Percentiles rank a stretch among this genome's conserved stretches.
Evolutionary conservation across 768 basidiomycete genomes (phyloP).

Genomic region (Chalciporus chontae): DNA sequence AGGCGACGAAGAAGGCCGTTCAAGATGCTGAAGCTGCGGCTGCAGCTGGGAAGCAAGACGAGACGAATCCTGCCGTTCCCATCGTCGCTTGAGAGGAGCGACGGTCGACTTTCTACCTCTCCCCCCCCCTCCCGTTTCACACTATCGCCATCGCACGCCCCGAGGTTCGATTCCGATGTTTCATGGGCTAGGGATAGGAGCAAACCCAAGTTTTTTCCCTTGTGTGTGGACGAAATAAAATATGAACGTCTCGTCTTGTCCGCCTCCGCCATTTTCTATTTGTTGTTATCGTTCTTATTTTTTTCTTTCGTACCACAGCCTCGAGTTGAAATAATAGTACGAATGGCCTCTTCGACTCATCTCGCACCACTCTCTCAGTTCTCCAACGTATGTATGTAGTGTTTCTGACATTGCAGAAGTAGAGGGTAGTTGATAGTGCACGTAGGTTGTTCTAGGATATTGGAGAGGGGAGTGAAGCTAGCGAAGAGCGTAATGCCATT

Average conservation of each 20-base stretch:
- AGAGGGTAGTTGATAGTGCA: not conserved
- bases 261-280: constrained; percentile 4
- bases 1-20: constrained; percentile 67
- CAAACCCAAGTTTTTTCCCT: not conserved
- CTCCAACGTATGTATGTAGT: constrained; percentile 21
- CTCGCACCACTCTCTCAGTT: constrained; percentile 5
- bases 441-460: constrained; percentile 16
- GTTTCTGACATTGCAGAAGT: constrained; percentile 3
- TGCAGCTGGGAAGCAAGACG: constrained; percentile 59
- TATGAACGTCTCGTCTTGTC: constrained; percentile 12
- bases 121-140: not conserved
- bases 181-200: constrained; percentile 10
- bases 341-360: constrained; percentile 5
- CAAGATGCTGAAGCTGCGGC: constrained; percentile 59
- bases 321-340: not conserved
- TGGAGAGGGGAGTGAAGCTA: not conserved
- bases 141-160: not conserved
- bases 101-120: not conserved
- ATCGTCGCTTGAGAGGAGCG: constrained; percentile 31
- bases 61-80: constrained; percentile 42
- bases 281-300: constrained; percentile 18
- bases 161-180: not conserved
- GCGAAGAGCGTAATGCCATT: not conserved
- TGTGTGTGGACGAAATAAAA: constrained; percentile 17
- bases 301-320: not conserved